Base-by-base conservation (phyloP, 2,329 filamentous ascomycete species). In the Fusarium acutatum region DNA sequence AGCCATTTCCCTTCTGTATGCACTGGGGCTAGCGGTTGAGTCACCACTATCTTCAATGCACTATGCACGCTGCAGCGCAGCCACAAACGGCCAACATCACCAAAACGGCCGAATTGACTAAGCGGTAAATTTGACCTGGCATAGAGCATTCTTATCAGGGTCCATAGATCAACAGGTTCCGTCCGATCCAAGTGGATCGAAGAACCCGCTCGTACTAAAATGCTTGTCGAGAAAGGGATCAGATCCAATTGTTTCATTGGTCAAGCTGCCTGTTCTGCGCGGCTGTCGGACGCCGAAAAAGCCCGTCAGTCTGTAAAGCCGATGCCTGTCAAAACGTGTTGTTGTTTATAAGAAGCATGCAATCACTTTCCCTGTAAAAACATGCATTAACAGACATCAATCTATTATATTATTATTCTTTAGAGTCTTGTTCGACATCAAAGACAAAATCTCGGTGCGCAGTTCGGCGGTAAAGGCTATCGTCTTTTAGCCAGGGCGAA, bases 251-350 rank as follows among this genome's bases (percentile, higher is more conserved):
- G 40, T 54, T 40, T 28, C 10, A 68, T 68, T 68, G 47, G 64
- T n/a, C 7, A 1, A 7, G 3, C 34, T 15, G 11, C 14, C 7
- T 24, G 5, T 14, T 34, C 22, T 22, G 18, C 17, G 14, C 5
- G 24, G 32, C 11, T 20, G 64, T 69, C 66, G 66, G 66, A 63
- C 64, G 38, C 47, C 41, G 49, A 63, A 41, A 38, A 69, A 69
- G 32, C 18, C 66, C 64, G 66, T 20, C 37, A 41, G 12, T 28
- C 37, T 56, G 28, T 52, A 43, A 61, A 32, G 43, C 41, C 38
- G 15, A 44, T 22, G 28, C 24, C 24, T 41, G n/a, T 20, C 24
- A 24, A 38, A 43, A 34, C 8, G 9, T n/a, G 12, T 13, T 28
- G 26, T 41, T 41, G 35, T 68, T 60, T 68, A 54, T 53, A 62